Evolutionary conservation across 495 filamentous ascomycete species (phyloP), one percentile per base, ranked within the genome.

Genomic region (Aspergillus indologenus): DNA sequence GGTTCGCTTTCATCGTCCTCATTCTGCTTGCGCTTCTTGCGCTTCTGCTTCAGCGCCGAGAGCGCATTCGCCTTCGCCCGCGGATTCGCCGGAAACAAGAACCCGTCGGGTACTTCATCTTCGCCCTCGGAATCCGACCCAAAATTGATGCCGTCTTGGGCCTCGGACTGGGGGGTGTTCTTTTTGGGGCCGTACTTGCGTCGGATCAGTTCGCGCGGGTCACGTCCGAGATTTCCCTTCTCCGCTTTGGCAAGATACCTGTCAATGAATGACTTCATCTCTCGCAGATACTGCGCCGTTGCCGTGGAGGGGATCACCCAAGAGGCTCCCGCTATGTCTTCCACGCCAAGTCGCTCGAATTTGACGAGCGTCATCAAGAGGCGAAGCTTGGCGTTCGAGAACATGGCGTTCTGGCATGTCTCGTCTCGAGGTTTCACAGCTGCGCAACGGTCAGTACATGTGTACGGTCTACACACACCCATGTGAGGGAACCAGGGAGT

Each of bases 371-470:
- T 85, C 83, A 98, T 87, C 7, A 99, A 84, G 22, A 98, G 86
- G 24, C 93, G 88, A 8, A 98, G 85, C 65, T 91, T 87, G n/a
- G 88, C 86, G 65, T 97, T 92, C 63, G 90, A 92, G 71, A 92
- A 95, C 73, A 96, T 85, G 21, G 90, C 88, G 3, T 78, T 81
- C 49, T 86, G 85, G 43, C 85, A 79, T 26, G 83, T 78, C 45
- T 93, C 88, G 45, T 82, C 85, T 44, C 86, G 84, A 1, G 90
- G 81, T 61, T 79, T 86, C 54, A 96, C 76, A 54, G 83, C 85
- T 71, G 50, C 54, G 70, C 50, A 65, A 57, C 18, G 52, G 61
- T 74, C 70, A 72, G 58, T 59, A 53, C 5, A 21, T 31, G 17
- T 7, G 48, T 53, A 40, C 12, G 12, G 34, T 40, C 1, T 23